A percentile compares a stretch with the other conserved stretches of the same genome.
Evolutionary conservation across 2,329 filamentous ascomycete genomes (phyloP).

Genomic region (Beauveria bassiana): DNA sequence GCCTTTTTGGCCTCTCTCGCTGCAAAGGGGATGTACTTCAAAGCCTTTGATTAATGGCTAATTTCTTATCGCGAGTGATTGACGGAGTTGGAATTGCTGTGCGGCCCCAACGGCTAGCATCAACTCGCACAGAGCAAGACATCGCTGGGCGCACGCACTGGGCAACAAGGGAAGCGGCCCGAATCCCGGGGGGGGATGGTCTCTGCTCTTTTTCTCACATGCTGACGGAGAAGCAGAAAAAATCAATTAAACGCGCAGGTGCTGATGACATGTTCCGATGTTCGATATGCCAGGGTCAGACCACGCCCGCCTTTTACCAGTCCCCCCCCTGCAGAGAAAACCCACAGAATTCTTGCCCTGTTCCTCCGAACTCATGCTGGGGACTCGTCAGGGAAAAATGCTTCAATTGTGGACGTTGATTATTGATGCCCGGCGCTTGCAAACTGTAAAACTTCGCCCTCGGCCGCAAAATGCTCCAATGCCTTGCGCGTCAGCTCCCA

Average conservation of each 20-base stretch:
- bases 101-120: not conserved
- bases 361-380: not conserved
- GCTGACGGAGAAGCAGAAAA: not conserved
- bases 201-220: conserved; percentile 3
- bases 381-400: not conserved
- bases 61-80: not conserved
- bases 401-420: not conserved
- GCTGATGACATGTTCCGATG: not conserved
- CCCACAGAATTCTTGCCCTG: too few species aligned
- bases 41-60: not conserved
- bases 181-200: not conserved
- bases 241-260: not conserved
- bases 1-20: not conserved
- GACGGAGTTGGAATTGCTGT: not conserved
- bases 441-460: not conserved
- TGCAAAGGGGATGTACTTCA: too few species aligned
- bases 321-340: not conserved
- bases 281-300: not conserved
- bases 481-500: too few species aligned
- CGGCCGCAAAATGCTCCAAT: too few species aligned
- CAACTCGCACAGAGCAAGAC: not conserved
- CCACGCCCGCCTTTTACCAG: not conserved
- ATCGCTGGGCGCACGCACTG: too few species aligned
- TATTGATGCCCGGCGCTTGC: not conserved
- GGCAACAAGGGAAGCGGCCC: too few species aligned